Percentiles rank a stretch among this genome's conserved stretches.
phyloP scores from a whole-genome alignment of 345 rosid species.

The Leavenworthia alabamica region DNA sequence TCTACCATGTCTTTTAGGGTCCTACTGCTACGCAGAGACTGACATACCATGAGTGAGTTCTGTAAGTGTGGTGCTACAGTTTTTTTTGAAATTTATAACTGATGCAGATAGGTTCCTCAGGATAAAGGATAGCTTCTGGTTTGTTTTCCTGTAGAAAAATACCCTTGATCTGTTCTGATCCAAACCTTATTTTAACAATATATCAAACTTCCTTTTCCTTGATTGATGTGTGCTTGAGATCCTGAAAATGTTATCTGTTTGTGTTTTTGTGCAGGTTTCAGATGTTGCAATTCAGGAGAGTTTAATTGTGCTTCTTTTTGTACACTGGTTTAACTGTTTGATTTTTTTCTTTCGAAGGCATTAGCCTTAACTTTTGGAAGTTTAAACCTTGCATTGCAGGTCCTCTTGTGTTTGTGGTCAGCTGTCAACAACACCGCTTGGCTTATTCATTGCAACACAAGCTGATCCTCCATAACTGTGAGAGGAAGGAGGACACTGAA shows the following conservation, averaged over 20 bases:
- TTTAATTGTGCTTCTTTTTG: slow-evolving; percentile 30
- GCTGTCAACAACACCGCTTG: background rate
- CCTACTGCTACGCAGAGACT: background rate
- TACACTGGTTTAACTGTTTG: slow-evolving; percentile 27
- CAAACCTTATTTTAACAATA: slow-evolving; percentile 4
- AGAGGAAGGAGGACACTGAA: background rate
- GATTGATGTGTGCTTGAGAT: slow-evolving; percentile 25
- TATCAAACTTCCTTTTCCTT: slow-evolving; percentile 2
- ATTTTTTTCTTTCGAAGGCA: background rate
- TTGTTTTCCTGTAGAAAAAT: no score
- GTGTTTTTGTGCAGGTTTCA: slow-evolving; percentile 81
- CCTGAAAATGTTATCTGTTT: slow-evolving; percentile 45
- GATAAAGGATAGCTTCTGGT: no score
- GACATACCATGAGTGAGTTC: slow-evolving; percentile 12
- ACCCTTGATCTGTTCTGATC: no score
- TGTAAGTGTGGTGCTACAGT: slow-evolving; percentile 29
- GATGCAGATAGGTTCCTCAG: slow-evolving; percentile 16
- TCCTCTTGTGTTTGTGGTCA: slow-evolving; percentile 10
- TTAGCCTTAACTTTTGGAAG: slow-evolving; percentile 18
- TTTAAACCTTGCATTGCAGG: slow-evolving; percentile 23
- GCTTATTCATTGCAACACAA: background rate
- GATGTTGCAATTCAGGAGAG: slow-evolving; percentile 50
- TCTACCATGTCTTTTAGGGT: background rate
- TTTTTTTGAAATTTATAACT: slow-evolving; percentile 7
- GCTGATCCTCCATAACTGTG: background rate